Base-by-base conservation (phyloP, 495 filamentous ascomycete species). In the Annulohypoxylon stygium region DNA sequence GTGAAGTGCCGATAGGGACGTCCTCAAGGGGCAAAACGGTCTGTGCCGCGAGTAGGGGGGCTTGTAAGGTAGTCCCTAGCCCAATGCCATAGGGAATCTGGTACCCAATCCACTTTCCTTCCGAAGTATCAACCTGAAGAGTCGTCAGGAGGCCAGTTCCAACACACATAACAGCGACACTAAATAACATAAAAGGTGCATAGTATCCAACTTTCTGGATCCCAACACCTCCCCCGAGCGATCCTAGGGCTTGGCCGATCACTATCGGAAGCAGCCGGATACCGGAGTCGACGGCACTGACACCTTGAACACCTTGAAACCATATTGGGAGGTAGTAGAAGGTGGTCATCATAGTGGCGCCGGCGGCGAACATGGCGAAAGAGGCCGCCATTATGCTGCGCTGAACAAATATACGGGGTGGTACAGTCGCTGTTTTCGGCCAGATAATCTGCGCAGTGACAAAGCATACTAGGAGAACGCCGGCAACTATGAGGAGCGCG, bases 311-410 rank as follows among this genome's bases (percentile, higher is more conserved):
- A 25, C 73, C 76, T 70, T 92, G 90, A 75, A 90, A 91, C 73
- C 89, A 92, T 65, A 91, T 86, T 23, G 89, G 88, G 3, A 91
- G 78, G 66, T 88, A 91, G 76, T 89, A 90, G 18, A 89, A 78
- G 8, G 87, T 39, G 67, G 85, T 84, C 69, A 83, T 85, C 1
- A 74, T 10, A 50, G 34, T 36, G 25, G 39, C 1, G n/a, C 30
- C 30, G 0, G 54, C 12, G 4, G 33, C 8, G 33, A 67, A 23
- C 20, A 23, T 23, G 20, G 20, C 20, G 20, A 23, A 23, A 23
- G 20, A 23, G 20, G 20, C 20, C 20, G 20, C 20, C 20, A 23
- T 23, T 23, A 23, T 79, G 36, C 66, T 74, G 14, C 86, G 82
- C 53, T 83, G 79, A 7, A 67, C 62, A 34, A 88, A 64, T n/a